phyloP scores from a whole-genome alignment of 2,329 filamentous ascomycete genomes.

The Diaporthe destruens region DNA sequence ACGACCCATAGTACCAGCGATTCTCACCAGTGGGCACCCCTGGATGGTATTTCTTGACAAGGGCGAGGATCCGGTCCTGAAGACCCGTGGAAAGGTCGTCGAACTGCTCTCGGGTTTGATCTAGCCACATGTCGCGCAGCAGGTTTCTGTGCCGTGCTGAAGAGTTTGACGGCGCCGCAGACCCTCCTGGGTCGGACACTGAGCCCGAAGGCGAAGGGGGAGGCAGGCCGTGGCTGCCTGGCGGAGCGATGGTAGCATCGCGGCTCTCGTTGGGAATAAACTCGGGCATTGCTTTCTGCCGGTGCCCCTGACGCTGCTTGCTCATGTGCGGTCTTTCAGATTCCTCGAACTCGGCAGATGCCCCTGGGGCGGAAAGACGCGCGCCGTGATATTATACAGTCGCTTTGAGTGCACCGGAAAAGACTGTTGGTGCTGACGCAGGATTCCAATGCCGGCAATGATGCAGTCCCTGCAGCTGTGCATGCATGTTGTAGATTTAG shows the following conservation, averaged over 20 bases:
- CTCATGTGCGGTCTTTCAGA: background rate
- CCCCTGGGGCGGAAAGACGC: background rate
- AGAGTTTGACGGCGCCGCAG: background rate
- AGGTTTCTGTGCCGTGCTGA: background rate
- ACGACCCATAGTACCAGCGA: slow-evolving; percentile 7
- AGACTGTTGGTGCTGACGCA: background rate
- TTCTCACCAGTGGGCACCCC: background rate
- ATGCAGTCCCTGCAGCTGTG: background rate
- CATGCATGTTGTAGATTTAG: background rate
- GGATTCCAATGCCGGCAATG: background rate
- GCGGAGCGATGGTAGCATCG: background rate
- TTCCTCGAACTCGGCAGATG: background rate
- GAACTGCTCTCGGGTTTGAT: background rate
- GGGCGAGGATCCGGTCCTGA: background rate
- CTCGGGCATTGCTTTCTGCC: background rate
- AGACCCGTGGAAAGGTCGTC: slow-evolving; percentile 1
- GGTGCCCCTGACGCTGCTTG: background rate
- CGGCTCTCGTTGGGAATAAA: background rate
- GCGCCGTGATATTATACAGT: background rate
- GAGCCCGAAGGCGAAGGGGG: background rate
- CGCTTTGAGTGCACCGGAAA: background rate
- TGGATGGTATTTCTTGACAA: background rate
- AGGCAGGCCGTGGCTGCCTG: background rate
- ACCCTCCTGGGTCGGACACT: background rate
- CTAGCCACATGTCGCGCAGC: slow-evolving; percentile 4